Evolutionary conservation across 148 eudicot genomes (phyloP).

Genomic region (Chenopodium quinoa): DNA sequence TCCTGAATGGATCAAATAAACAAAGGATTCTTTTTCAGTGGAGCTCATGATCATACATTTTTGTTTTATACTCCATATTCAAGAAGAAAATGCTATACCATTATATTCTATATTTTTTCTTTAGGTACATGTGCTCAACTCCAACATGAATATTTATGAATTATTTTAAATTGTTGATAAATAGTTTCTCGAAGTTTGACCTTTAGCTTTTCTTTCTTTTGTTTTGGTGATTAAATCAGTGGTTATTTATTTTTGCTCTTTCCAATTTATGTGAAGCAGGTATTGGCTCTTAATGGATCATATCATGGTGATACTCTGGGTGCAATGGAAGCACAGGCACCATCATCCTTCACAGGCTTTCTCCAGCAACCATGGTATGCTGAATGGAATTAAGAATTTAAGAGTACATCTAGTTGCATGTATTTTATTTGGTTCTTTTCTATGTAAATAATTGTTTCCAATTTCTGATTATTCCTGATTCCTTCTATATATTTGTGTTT

Average conservation of each 20-base stretch:
- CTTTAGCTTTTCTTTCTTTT: neutral
- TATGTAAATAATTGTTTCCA: neutral
- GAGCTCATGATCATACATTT: neutral
- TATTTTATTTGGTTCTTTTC: neutral
- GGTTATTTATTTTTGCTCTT: neutral
- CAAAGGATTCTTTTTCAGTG: neutral
- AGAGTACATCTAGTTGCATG: neutral
- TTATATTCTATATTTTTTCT: neutral
- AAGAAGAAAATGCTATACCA: neutral
- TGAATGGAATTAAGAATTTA: neutral
- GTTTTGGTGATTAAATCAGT: neutral
- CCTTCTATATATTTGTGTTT: neutral
- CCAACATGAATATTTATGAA: neutral
- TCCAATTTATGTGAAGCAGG: conserved; percentile 43
- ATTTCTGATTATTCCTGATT: neutral
- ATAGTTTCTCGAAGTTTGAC: neutral
- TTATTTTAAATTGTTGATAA: neutral
- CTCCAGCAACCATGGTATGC: conserved; percentile 97
- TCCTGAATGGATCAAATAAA: no score
- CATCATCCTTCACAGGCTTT: conserved; percentile 83
- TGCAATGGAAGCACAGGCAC: conserved; percentile 99
- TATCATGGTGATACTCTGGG: conserved; percentile 99
- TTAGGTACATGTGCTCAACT: neutral
- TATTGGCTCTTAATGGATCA: conserved; percentile 86
- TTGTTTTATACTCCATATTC: neutral